Base-by-base conservation (phyloP, 768 basidiomycete species). In the Hericium erinaceus region DNA sequence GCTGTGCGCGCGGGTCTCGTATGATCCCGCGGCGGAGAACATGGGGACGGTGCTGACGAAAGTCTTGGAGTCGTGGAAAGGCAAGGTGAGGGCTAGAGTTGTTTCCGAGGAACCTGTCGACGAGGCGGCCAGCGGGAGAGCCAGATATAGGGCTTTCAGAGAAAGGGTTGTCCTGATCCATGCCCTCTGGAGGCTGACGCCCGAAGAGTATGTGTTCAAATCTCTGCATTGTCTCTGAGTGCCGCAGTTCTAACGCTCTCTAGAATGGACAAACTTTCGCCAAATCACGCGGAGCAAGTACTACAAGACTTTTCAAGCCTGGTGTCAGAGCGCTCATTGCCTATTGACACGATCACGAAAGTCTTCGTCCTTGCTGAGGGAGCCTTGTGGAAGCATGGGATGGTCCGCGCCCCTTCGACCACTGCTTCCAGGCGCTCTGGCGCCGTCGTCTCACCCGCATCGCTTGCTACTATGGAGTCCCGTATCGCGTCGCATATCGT, bases 21-120 rank as follows among this genome's bases (percentile, higher is more conserved):
- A 94, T 71, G 85, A 90, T 54, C 89, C 91, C 0, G 92, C 93
- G 0, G 78, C 82, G 6, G 89, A 91, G 65, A 99, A 98, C 67
- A 73, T 98, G 59, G 80, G 80, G 28, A 85, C 78, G 13, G 82
- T 89, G 24, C 75, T 95, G 22, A 72, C 72, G 48, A 89, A 85
- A 69, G 77, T 81, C 1, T 68, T 88, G 57, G 83, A 86, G n/a
- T 70, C 75, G 41, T 85, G 80, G 75, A 76, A 74, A 55, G 73
- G 67, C 20, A 59, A 62, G 52, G 57, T 62, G 41, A 58, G 60
- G 58, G 33, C 33, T 33, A 33, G 33, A 8, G 33, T 33, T 10
- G 33, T 33, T 9, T 8, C 56, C 78, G 77, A 44, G 73, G 69
- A 55, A 60, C 64, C 26, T 71, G 71, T 52, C 69, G 67, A 39